Base-by-base conservation (phyloP, 2,329 filamentous ascomycete genomes). In the Thyridium curvatum region DNA sequence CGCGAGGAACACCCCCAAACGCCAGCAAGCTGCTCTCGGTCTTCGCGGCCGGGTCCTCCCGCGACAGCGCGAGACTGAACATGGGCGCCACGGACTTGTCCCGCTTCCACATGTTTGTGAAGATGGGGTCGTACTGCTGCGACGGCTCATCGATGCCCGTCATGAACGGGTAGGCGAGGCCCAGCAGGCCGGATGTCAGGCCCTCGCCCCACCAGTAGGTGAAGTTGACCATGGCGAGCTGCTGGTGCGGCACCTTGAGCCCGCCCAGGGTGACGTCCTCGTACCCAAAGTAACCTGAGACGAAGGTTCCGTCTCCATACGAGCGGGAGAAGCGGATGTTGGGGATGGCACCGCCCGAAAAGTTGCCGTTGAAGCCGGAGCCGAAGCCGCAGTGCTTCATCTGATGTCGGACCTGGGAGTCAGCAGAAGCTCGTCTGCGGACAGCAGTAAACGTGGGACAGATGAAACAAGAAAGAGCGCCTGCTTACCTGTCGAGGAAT, bases 141-240 rank as follows among this genome's bases (percentile, higher is more conserved):
- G 46, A 44, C 6, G 40, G 50, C 41, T 46, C 46, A 26, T 59
- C 53, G 3, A 64, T 60, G 16, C 61, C 64, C 1, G 71, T 74
- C 32, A 74, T 47, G 12, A 62, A 56, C 8, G 68, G 65, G 47
- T 72, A 77, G 2, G 61, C 69, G 12, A 78, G 58, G 1, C 73
- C 74, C 4, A 77, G 46, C 3, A 77, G 52, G 3, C 74, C 73
- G 18, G 62, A 65, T 2, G 66, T 65, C 15, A 61, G 52, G 1
- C 56, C 59, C 40, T 74, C 67, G 8, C 68, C 69, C 14, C 58
- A 49, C 56, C 64, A 69, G 12, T 55, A 60, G 0, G 66, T 61
- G 29, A 51, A 45, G 35, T 66, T 58, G 4, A 70, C 69, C 13
- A 72, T 44, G 1, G 61, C 70, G n/a, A 77, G 55, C 26, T 66